Evolutionary conservation across 2,329 filamentous ascomycete species (phyloP).

Genomic region (Claviceps quebecensis): DNA sequence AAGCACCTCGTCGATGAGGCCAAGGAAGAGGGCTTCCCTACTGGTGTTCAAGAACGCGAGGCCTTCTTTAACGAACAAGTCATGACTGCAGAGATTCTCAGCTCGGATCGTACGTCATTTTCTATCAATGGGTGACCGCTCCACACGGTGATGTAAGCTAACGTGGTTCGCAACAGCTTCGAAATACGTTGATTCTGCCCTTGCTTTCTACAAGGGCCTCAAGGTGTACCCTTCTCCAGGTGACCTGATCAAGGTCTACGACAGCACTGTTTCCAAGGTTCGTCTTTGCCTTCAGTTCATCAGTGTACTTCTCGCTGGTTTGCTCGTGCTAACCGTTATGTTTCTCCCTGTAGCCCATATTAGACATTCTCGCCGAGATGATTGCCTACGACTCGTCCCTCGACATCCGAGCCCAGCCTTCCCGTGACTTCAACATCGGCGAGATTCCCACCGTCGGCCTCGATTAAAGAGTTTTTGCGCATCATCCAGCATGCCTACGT

Average conservation of each 20-base stretch:
- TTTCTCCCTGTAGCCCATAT: slow-evolving; percentile 49
- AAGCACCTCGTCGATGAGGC: slow-evolving; percentile 63
- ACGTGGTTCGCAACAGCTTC: slow-evolving; percentile 32
- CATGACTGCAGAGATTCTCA: slow-evolving; percentile 71
- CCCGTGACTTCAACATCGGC: slow-evolving; percentile 27
- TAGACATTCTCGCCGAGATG: slow-evolving; percentile 96
- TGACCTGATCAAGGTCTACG: slow-evolving; percentile 92
- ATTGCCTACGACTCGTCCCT: slow-evolving; percentile 77
- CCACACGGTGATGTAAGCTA: background rate
- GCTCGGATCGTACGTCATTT: slow-evolving; percentile 53
- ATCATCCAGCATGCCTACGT: background rate
- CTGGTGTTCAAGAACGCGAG: slow-evolving; percentile 84
- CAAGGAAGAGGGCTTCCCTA: slow-evolving; percentile 83
- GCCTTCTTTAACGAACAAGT: slow-evolving; percentile 95
- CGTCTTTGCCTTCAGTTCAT: slow-evolving; percentile 2
- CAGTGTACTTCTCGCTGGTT: too few relatives aligned
- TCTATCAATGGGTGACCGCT: too few relatives aligned
- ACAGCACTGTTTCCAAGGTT: slow-evolving; percentile 96
- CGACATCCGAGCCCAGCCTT: slow-evolving; percentile 36
- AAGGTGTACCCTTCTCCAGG: slow-evolving; percentile 94
- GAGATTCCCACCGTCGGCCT: slow-evolving; percentile 39
- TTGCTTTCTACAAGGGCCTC: slow-evolving; percentile 95
- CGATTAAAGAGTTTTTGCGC: slow-evolving; percentile 25
- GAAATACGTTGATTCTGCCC: slow-evolving; percentile 65
- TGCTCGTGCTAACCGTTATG: background rate